Base-by-base conservation (phyloP, 2,329 filamentous ascomycete genomes). In the Aureobasidium sp. region DNA sequence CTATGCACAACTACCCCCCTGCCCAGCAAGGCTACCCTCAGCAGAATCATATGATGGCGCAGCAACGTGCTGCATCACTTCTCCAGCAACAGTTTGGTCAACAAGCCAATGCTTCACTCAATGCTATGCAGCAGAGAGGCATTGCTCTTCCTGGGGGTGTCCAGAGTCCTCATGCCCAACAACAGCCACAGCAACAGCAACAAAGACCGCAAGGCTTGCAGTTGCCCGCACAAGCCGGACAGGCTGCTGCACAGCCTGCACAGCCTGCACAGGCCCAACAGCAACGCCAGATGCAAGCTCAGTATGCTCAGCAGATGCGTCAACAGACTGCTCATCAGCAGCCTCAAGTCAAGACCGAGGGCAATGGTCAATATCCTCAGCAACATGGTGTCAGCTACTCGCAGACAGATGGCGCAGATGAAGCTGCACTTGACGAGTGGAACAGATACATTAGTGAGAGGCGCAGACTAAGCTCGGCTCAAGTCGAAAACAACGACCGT, bases 351-450 rank as follows among this genome's bases (percentile, higher is more conserved):
- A 74, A 74, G 61, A 65, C 72, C 9, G 72, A 74, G 64, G 70
- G 62, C 34, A 62, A 65, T 31, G 63, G 63, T 15, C 58, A 61
- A 29, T 61, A 61, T 15, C 45, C 47, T 52, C 61, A 65, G 37
- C 74, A 72, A 59, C 71, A 82, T 79, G 71, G 77, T 72, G 65
- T 80, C 70, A 65, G 73, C 53, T 78, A 78, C 52, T 76, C 85
- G 27, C 89, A 97, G 73, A 87, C 87, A 15, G 93, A 97, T 71
- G 93, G 92, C 56, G 78, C 88, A 36, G 87, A 86, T 65, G 81
- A 81, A 62, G 81, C 82, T 3, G 57, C 57, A n/a, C 74, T 84
- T 45, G 83, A 83, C 5, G 79, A 84, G 61, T 81, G 79, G 74
- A 73, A 76, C 36, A 84, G 82, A 9, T 77, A 89, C 44, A 75